Conservation (phyloP, 2,329 filamentous ascomycete species). For the Apiospora pterosperma region DNA sequence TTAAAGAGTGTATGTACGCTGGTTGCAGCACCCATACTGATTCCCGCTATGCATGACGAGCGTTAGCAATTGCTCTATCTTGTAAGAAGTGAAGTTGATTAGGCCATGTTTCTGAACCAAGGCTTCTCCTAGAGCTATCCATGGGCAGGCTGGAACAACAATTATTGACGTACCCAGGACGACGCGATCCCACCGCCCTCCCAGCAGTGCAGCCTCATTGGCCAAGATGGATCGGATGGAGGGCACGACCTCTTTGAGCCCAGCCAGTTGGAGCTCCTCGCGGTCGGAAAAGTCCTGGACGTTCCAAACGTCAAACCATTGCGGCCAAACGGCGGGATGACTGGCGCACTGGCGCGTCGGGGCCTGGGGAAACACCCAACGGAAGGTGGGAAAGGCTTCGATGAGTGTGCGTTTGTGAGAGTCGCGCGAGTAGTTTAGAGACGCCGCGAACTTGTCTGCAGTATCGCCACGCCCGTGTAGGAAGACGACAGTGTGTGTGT, state of each 20-base stretch:
- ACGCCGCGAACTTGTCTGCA: constrained; percentile 27
- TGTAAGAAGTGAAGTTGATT: no score
- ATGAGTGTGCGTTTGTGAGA: constrained; percentile 25
- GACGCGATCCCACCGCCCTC: constrained; percentile 35
- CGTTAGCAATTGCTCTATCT: no score
- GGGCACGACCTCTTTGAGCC: constrained; percentile 35
- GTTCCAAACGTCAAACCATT: constrained; percentile 52
- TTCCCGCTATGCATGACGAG: no score
- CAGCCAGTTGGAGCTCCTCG: constrained; percentile 39
- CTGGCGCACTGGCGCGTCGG: constrained; percentile 22
- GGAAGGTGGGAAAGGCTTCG: constrained; percentile 40
- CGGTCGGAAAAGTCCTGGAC: constrained; percentile 34
- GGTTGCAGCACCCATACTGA: constrained; percentile 44
- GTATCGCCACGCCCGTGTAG: constrained; percentile 43
- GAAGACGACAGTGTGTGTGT: constrained; percentile 42
- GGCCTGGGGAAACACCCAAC: constrained; percentile 48
- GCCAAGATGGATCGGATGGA: constrained; percentile 29
- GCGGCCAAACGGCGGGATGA: constrained; percentile 26
- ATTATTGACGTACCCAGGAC: no score
- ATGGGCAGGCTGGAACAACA: no score
- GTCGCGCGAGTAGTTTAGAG: constrained; percentile 26
- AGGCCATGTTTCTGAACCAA: no score
- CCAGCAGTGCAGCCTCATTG: constrained; percentile 31
- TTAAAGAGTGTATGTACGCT: constrained; percentile 21
- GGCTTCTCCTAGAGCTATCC: no score